phyloP scores from a whole-genome alignment of 2,329 filamentous ascomycete genomes.

The Clonostachys solani region DNA sequence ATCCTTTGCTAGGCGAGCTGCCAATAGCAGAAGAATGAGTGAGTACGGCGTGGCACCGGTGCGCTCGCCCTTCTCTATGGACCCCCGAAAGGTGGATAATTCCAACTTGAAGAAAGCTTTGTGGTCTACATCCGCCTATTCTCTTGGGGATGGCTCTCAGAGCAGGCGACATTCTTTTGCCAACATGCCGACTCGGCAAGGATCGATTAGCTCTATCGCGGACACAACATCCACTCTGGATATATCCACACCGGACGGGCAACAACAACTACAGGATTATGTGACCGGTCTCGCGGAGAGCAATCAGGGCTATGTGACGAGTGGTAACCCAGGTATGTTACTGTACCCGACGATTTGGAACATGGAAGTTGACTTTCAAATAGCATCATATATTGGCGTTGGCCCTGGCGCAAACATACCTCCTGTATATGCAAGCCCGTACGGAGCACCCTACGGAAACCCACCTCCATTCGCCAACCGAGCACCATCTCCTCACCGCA shows the following conservation, averaged over 20 bases:
- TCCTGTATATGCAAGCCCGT: slow-evolving; percentile 28
- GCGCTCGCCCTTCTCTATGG: neutral
- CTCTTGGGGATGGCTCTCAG: slow-evolving; percentile 60
- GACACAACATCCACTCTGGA: slow-evolving; percentile 47
- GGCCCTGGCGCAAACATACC: slow-evolving; percentile 9
- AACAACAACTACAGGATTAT: slow-evolving; percentile 9
- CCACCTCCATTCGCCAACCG: slow-evolving; percentile 41
- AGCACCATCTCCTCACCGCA: slow-evolving; percentile 57
- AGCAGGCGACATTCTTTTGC: slow-evolving; percentile 80
- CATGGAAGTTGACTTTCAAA: neutral
- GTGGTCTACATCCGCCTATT: slow-evolving; percentile 70
- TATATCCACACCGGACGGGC: slow-evolving; percentile 33
- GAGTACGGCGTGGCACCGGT: neutral
- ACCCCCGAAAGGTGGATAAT: slow-evolving; percentile 48
- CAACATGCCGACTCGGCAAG: slow-evolving; percentile 60
- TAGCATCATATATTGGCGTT: slow-evolving; percentile 12
- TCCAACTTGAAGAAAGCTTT: slow-evolving; percentile 56
- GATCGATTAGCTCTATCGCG: slow-evolving; percentile 56
- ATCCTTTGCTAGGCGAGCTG: slow-evolving; percentile 39
- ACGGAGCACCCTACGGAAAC: slow-evolving; percentile 40
- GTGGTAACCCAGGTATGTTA: slow-evolving; percentile 1
- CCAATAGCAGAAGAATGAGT: slow-evolving; percentile 42
- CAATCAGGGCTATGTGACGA: neutral
- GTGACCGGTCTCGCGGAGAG: neutral
- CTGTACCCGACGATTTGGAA: neutral